Evolutionary conservation across 768 basidiomycete genomes (phyloP).

Genomic region (Zangia roseola): DNA sequence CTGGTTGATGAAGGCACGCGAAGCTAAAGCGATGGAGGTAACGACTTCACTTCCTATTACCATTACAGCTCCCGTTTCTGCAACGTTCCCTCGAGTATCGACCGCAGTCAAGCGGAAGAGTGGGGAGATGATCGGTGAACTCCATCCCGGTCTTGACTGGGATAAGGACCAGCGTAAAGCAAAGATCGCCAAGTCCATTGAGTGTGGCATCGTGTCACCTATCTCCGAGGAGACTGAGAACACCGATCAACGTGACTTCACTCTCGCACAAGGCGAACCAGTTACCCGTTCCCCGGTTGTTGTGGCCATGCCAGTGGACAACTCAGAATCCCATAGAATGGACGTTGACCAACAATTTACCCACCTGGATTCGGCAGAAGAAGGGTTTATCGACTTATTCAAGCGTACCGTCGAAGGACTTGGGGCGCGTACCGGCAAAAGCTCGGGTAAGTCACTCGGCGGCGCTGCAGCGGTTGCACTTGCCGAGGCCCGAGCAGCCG

Average conservation of each 20-base stretch:
- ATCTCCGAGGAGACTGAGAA: conserved; percentile 9
- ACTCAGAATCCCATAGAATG: conserved; percentile 25
- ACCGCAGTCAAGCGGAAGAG: conserved; percentile 65
- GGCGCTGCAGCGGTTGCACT: conserved; percentile 51
- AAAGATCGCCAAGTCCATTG: conserved; percentile 50
- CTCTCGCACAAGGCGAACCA: conserved; percentile 4
- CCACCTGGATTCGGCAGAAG: conserved; percentile 16
- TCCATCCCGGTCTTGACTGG: conserved; percentile 11
- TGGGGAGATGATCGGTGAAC: conserved; percentile 40
- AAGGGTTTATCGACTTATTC: conserved; percentile 61
- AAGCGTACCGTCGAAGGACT: conserved; percentile 73
- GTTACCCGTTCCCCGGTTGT: neutral
- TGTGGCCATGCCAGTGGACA: neutral
- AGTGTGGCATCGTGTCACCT: conserved; percentile 33
- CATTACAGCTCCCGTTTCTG: conserved; percentile 1
- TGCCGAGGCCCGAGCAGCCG: conserved; percentile 63
- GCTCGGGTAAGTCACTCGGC: conserved; percentile 62
- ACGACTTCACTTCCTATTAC: conserved; percentile 32
- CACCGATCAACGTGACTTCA: neutral
- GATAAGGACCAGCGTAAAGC: conserved; percentile 43
- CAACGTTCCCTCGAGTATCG: conserved; percentile 12
- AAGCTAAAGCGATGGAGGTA: conserved; percentile 64
- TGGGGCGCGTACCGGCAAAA: conserved; percentile 56
- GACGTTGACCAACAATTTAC: conserved; percentile 17
- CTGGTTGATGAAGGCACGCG: conserved; percentile 77